These are phyloP conservation scores for Avicennia marina DNA, from an alignment of 257 asterid genomes.

Conservation along the genomic window DNA sequence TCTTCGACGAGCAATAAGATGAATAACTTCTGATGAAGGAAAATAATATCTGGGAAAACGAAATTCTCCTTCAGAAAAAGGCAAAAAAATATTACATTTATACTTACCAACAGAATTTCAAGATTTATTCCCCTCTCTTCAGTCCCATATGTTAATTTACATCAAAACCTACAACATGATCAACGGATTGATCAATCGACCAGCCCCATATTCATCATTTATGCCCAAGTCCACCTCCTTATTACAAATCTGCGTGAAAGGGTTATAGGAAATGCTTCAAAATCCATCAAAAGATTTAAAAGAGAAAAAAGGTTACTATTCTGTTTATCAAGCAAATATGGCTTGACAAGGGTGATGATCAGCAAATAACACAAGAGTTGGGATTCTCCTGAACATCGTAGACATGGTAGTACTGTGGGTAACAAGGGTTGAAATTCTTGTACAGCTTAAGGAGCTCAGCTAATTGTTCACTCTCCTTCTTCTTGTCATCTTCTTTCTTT, in stretches of 20 bases:
- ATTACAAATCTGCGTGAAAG: background rate
- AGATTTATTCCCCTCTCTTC: constrained; percentile 4
- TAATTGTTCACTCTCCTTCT: constrained; percentile 17
- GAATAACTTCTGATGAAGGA: background rate
- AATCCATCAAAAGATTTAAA: background rate
- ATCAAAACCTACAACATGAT: background rate
- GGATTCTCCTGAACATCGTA: constrained; percentile 46
- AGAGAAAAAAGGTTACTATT: too few species aligned
- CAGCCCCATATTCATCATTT: too few species aligned
- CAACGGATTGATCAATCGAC: background rate
- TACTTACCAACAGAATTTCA: too few species aligned
- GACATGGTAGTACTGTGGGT: constrained; percentile 27
- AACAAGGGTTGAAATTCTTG: constrained; percentile 14
- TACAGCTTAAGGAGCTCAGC: constrained; percentile 26
- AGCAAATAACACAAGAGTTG: constrained; percentile 40
- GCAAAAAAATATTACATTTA: background rate
- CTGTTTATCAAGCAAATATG: too few species aligned
- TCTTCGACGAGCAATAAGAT: too few species aligned
- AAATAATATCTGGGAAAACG: background rate
- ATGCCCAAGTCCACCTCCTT: too few species aligned
- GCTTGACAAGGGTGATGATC: too few species aligned
- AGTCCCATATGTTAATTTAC: background rate
- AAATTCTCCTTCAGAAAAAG: background rate
- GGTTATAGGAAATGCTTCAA: background rate
- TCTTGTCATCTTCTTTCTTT: constrained; percentile 11